phyloP scores from a whole-genome alignment of 73 alveolate species.

The Paramecium primaurelia region DNA sequence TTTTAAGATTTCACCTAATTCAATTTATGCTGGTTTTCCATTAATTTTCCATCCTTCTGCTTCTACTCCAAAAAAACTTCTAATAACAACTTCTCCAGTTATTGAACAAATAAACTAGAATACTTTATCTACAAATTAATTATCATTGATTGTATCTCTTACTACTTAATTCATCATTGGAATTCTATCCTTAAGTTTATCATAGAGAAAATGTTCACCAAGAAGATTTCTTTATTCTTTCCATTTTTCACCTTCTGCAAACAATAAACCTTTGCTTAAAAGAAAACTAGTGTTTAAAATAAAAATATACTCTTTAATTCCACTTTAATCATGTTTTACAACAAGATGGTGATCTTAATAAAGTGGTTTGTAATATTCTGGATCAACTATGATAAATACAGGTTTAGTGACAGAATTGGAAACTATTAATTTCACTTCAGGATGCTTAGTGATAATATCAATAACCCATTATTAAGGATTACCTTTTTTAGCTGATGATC shows the following conservation, averaged over 20 bases:
- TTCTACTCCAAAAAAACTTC: slow-evolving; percentile 2
- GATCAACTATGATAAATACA: neutral
- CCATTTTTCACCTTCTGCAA: slow-evolving; percentile 15
- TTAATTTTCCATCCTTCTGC: neutral
- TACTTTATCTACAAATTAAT: neutral
- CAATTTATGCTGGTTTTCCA: neutral
- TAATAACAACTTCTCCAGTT: slow-evolving; percentile 16
- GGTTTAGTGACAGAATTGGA: neutral
- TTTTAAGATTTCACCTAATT: neutral
- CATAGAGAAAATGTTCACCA: neutral
- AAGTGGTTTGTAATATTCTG: slow-evolving; percentile 34
- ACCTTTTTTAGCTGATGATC: neutral
- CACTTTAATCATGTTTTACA: neutral
- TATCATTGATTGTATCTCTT: neutral
- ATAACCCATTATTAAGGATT: neutral
- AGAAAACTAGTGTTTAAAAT: neutral
- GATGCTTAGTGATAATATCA: neutral
- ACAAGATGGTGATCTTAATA: neutral
- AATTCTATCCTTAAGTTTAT: neutral
- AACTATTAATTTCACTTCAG: neutral
- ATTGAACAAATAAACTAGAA: neutral
- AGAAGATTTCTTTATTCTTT: neutral
- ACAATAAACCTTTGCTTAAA: neutral
- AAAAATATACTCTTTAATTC: neutral
- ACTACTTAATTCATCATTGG: slow-evolving; percentile 21